phyloP scores from a whole-genome alignment of 208 protist species.

The Acanthamoeba triangularis region DNA sequence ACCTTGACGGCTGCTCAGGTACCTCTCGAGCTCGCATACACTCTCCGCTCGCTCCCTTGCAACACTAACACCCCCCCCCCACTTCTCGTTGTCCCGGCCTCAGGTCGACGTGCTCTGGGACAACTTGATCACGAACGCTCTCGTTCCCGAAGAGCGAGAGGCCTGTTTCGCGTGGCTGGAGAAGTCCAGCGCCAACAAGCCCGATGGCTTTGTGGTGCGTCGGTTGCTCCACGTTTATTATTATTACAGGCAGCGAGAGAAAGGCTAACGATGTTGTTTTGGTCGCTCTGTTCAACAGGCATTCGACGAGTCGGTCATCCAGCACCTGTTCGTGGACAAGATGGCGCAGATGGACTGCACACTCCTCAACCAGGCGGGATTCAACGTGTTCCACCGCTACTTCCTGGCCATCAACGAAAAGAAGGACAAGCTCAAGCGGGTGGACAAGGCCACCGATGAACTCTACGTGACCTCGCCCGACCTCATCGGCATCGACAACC shows the following conservation, averaged over 20 bases:
- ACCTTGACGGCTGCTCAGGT: conserved; percentile 80
- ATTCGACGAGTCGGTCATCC: conserved; percentile 79
- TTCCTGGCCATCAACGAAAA: conserved; percentile 84
- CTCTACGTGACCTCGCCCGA: conserved; percentile 66
- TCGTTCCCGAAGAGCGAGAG: conserved; percentile 81
- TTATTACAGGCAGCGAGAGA: no score
- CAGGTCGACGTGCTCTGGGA: conserved; percentile 85
- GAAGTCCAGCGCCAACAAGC: conserved; percentile 76
- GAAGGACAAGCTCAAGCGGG: conserved; percentile 71
- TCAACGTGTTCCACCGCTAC: conserved; percentile 82
- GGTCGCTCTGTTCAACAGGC: conserved; percentile 17
- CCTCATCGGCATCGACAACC: conserved; percentile 71
- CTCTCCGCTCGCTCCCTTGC: neutral
- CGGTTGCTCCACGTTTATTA: neutral
- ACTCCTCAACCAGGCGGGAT: conserved; percentile 74
- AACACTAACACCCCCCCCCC: no score
- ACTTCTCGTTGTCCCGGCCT: neutral
- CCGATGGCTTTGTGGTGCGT: conserved; percentile 75
- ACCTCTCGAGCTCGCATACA: neutral
- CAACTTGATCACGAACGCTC: conserved; percentile 74
- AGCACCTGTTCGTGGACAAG: conserved; percentile 85
- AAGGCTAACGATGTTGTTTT: neutral
- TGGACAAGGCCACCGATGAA: conserved; percentile 55
- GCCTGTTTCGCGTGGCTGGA: conserved; percentile 83
- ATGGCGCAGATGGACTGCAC: conserved; percentile 82